Evolutionary conservation across 495 filamentous ascomycete genomes (phyloP).

Genomic region (Penicillium psychrofluorescens): DNA sequence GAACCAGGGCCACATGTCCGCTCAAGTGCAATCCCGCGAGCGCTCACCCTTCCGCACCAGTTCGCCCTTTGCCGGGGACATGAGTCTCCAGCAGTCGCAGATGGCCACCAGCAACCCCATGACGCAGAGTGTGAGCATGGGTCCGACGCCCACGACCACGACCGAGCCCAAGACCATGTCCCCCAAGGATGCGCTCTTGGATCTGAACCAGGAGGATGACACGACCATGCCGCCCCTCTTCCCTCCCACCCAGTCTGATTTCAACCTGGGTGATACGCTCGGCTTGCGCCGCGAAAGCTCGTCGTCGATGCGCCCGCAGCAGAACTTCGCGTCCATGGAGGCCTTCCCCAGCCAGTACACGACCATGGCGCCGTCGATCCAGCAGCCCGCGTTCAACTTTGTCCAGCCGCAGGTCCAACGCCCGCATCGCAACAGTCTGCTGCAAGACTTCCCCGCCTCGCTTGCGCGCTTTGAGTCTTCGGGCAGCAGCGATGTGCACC

Average conservation of each 20-base stretch:
- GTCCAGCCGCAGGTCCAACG: conserved; percentile 53
- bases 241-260: conserved; percentile 41
- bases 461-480: conserved; percentile 61
- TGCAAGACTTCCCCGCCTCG: conserved; percentile 54
- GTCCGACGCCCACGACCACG: conserved; percentile 8
- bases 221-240: conserved; percentile 60
- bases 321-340: conserved; percentile 31
- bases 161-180: conserved; percentile 78
- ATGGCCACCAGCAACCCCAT: conserved; percentile 36
- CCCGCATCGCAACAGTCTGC: conserved; percentile 21
- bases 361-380: conserved; percentile 6
- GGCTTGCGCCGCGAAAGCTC: conserved; percentile 38
- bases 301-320: conserved; percentile 37
- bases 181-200: conserved; percentile 85
- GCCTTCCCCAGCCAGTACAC: conserved; percentile 35
- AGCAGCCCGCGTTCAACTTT: conserved; percentile 20
- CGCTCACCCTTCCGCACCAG: conserved; percentile 76
- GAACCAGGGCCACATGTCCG: conserved; percentile 63
- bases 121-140: conserved; percentile 26
- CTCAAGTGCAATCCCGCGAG: conserved; percentile 55
- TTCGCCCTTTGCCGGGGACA: conserved; percentile 55
- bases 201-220: conserved; percentile 69
- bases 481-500: conserved; percentile 45
- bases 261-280: conserved; percentile 33
- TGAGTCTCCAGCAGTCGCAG: conserved; percentile 25